Conservation (phyloP, 2,329 filamentous ascomycete genomes). For the Hortaea sp. region DNA sequence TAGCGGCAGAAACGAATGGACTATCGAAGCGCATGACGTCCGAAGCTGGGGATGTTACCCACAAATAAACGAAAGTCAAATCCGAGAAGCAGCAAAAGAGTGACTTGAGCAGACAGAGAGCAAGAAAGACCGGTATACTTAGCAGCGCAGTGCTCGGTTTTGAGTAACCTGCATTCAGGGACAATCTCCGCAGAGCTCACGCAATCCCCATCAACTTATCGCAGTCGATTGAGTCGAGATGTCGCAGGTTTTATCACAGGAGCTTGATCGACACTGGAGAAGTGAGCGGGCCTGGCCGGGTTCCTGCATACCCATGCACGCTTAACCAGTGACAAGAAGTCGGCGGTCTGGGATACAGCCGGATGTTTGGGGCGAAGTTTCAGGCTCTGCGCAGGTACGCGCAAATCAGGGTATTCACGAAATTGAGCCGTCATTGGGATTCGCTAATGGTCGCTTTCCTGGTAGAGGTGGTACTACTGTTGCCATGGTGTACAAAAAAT, state of each 20-base stretch:
- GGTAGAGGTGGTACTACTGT: too few relatives aligned
- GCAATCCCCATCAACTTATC: neutral
- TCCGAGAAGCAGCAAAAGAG: neutral
- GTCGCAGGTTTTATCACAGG: neutral
- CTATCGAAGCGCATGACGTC: conserved; percentile 11
- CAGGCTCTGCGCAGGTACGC: neutral
- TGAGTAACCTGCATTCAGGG: neutral
- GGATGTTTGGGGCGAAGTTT: neutral
- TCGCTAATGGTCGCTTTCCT: too few relatives aligned
- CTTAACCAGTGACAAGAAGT: too few relatives aligned
- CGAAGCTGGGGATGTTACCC: neutral
- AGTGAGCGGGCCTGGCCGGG: neutral
- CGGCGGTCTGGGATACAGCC: too few relatives aligned
- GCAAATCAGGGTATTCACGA: neutral
- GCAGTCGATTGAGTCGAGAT: neutral
- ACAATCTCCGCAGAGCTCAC: neutral
- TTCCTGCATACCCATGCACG: too few relatives aligned
- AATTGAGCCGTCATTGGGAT: too few relatives aligned
- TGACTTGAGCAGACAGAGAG: neutral
- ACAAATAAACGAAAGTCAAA: neutral
- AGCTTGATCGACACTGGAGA: neutral
- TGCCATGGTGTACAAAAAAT: too few relatives aligned
- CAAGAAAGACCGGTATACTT: neutral
- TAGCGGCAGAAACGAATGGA: conserved; percentile 13
- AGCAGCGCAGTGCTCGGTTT: neutral